Conservation (phyloP, 2,329 filamentous ascomycete species). For the Aspergillus pseudonomiae region DNA sequence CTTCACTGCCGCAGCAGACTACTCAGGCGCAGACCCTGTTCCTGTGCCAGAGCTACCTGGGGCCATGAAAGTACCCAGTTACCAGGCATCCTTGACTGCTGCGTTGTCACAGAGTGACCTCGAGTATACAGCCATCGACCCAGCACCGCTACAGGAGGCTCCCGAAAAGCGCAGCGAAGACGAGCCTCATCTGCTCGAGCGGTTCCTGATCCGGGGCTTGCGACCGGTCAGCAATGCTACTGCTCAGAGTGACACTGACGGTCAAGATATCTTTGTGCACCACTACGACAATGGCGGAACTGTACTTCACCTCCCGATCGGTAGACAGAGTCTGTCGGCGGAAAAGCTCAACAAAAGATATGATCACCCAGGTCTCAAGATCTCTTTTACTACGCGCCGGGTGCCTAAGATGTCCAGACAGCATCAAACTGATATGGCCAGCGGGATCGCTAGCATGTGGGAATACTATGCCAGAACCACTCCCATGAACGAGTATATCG, state of each 20-base stretch:
- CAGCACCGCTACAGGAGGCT: neutral
- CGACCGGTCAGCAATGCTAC: neutral
- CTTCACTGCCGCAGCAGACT: neutral
- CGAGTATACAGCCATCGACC: neutral
- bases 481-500: neutral
- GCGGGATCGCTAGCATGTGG: neutral
- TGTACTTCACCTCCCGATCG: neutral
- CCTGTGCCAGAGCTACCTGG: neutral
- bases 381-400: neutral
- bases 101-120: neutral
- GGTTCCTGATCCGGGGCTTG: neutral
- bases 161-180: neutral
- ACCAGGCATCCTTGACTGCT: neutral
- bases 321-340: neutral
- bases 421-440: neutral
- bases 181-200: neutral
- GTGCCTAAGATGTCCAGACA: neutral
- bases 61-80: neutral
- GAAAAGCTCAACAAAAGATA: neutral
- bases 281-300: neutral
- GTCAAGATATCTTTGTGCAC: neutral
- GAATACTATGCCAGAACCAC: neutral
- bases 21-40: neutral
- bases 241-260: neutral
- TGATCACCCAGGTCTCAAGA: neutral